phyloP scores from a whole-genome alignment of 306 rosid genomes.

The Cicer chorassanicum region DNA sequence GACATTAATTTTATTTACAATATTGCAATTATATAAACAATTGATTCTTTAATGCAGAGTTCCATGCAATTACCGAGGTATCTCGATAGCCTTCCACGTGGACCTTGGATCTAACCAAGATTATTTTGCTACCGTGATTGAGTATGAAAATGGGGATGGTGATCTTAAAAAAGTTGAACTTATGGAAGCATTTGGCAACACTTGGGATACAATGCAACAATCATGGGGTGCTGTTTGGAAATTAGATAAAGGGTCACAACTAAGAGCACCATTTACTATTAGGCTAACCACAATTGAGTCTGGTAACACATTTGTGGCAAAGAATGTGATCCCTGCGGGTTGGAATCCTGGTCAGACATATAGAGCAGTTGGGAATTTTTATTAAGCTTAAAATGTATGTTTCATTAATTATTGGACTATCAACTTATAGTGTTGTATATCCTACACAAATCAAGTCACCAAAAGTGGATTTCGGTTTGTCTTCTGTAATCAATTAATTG shows the following conservation, averaged over 20 bases:
- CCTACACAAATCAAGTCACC: too few relatives aligned
- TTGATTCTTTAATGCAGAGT: slow-evolving; percentile 46
- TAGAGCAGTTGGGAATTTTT: slow-evolving; percentile 59
- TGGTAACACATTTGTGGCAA: slow-evolving; percentile 50
- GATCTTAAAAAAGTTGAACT: slow-evolving; percentile 60
- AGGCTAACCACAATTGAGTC: slow-evolving; percentile 55
- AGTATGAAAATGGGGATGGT: slow-evolving; percentile 72
- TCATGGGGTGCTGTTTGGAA: slow-evolving; percentile 87
- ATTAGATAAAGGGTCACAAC: slow-evolving; percentile 49
- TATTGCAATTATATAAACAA: neutral
- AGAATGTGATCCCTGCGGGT: slow-evolving; percentile 67
- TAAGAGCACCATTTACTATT: slow-evolving; percentile 65
- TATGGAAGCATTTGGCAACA: slow-evolving; percentile 51
- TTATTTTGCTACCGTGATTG: slow-evolving; percentile 60
- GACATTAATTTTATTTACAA: neutral
- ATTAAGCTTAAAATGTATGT: neutral
- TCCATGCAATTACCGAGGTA: slow-evolving; percentile 57
- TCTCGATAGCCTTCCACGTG: slow-evolving; percentile 53
- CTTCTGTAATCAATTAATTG: too few relatives aligned
- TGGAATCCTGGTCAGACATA: slow-evolving; percentile 70
- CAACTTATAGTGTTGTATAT: neutral
- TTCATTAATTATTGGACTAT: neutral
- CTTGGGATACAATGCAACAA: slow-evolving; percentile 66
- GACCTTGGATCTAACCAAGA: slow-evolving; percentile 63
- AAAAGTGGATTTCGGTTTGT: too few relatives aligned